Evolutionary conservation across 257 asterid genomes (phyloP), one percentile per base, ranked within the genome.

Genomic region (Leonotis leonurus): DNA sequence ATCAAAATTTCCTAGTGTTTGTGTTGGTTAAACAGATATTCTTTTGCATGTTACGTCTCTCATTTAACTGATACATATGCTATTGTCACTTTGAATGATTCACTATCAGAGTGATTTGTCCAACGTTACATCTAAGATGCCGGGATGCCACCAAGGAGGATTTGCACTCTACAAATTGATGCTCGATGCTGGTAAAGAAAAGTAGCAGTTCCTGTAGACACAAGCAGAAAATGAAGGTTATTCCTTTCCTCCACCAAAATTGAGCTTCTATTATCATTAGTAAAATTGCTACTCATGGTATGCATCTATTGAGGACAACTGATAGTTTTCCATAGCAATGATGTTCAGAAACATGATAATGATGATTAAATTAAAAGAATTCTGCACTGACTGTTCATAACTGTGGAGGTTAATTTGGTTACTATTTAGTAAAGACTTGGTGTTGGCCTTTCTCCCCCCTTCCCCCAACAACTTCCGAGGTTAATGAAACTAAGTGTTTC

Each of bases 131-230:
- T 62, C 75, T 12, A 81, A 81, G 74, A 91, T 91, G 98, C 98
- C 96, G 24, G 98, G 98, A 61, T 91, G 98, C 56, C 98, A 88
- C 73, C 85, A 75, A 73, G 98, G 98, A 77, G 98, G 95, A 60
- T 75, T 81, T 59, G 92, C 91, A 27, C 91, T 91, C 72, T 88
- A 83, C 50, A 74, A 85, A 75, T 65, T 88, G 83, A 84, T 86
- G 95, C 41, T 70, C 36, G 80, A 74, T 36, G 85, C 64, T 53
- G 79, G 50, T 20, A 48, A 71, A 32, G 46, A 65, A 20, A 62
- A 59, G 45, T 39, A 64, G 21, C 49, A 40, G 56, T 37, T 44
- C 70, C 59, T 33, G 14, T 40, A n/a, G 46, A 4, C 50, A 39
- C 40, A 4, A 50, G 14, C n/a, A n/a, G 43, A 56, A 18, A 12